phyloP scores from a whole-genome alignment of 306 rosid species.

The Cucumis hystrix region DNA sequence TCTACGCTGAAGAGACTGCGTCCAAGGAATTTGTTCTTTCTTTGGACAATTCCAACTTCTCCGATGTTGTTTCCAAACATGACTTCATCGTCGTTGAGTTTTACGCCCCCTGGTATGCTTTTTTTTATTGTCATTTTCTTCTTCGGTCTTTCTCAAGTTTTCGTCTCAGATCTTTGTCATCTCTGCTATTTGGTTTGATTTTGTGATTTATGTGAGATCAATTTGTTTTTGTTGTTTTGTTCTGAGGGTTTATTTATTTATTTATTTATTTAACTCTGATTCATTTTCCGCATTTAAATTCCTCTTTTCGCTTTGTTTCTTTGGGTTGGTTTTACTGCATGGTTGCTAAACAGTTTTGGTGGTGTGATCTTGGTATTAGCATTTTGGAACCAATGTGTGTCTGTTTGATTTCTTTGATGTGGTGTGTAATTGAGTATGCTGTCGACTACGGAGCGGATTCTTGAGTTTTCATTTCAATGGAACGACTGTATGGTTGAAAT shows the following conservation, averaged over 20 bases:
- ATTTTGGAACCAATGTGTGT: neutral
- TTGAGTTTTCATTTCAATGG: neutral
- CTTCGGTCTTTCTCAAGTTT: neutral
- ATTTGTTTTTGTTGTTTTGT: neutral
- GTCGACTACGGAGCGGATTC: neutral
- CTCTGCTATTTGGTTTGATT: neutral
- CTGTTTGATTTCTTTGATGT: neutral
- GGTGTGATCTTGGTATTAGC: neutral
- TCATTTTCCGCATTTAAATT: neutral
- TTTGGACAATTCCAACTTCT: constrained; percentile 69
- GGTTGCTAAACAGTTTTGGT: neutral
- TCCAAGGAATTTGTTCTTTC: constrained; percentile 75
- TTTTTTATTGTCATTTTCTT: neutral
- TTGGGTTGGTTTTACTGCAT: neutral
- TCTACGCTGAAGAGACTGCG: constrained; percentile 12
- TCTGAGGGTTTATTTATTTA: neutral
- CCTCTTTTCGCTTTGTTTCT: neutral
- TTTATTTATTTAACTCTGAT: neutral
- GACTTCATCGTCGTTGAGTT: constrained; percentile 87
- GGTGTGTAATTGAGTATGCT: neutral
- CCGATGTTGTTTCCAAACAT: constrained; percentile 56
- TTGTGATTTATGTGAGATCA: neutral
- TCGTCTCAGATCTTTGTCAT: neutral
- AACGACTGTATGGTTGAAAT: too few species aligned
- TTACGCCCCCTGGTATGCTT: constrained; percentile 71